Evolutionary conservation across 768 basidiomycete genomes (phyloP).

Genomic region (Clavaria fumosa): DNA sequence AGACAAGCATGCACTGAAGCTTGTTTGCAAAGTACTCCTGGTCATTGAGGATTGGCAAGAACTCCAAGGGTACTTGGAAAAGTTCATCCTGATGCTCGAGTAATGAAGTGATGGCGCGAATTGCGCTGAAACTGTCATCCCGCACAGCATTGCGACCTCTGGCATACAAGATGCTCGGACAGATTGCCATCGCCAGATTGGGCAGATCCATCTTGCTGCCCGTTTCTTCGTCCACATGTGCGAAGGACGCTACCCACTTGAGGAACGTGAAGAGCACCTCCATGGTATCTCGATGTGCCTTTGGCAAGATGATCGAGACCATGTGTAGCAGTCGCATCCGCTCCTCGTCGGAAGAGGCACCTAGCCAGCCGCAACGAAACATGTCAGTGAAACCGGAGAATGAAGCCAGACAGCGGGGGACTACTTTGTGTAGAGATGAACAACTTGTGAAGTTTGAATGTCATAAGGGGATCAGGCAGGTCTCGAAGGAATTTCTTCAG

Average conservation of each 20-base stretch:
- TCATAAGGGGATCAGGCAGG: constrained; percentile 90
- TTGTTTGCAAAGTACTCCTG: constrained; percentile 84
- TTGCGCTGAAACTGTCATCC: constrained; percentile 87
- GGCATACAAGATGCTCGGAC: constrained; percentile 94
- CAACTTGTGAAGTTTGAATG: constrained; percentile 81
- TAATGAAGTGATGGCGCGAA: constrained; percentile 71
- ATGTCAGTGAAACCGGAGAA: background rate
- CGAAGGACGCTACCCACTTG: constrained; percentile 99
- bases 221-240: constrained; percentile 93
- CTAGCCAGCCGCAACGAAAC: constrained; percentile 48
- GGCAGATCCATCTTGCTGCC: constrained; percentile 97
- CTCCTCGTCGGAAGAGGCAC: constrained; percentile 56
- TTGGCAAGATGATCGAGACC: constrained; percentile 74
- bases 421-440: constrained; percentile 85
- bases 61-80: constrained; percentile 87
- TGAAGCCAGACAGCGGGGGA: constrained; percentile 19
- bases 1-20: too few species aligned
- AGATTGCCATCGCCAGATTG: constrained; percentile 93
- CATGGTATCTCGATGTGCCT: constrained; percentile 91
- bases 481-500: constrained; percentile 96
- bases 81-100: constrained; percentile 92
- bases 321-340: constrained; percentile 76
- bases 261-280: constrained; percentile 97
- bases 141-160: constrained; percentile 70
- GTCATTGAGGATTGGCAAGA: constrained; percentile 72